Percentiles rank a stretch among this genome's conserved stretches.
Conservation (phyloP, 768 basidiomycete genomes). For the Gloeostereum incarnatum region DNA sequence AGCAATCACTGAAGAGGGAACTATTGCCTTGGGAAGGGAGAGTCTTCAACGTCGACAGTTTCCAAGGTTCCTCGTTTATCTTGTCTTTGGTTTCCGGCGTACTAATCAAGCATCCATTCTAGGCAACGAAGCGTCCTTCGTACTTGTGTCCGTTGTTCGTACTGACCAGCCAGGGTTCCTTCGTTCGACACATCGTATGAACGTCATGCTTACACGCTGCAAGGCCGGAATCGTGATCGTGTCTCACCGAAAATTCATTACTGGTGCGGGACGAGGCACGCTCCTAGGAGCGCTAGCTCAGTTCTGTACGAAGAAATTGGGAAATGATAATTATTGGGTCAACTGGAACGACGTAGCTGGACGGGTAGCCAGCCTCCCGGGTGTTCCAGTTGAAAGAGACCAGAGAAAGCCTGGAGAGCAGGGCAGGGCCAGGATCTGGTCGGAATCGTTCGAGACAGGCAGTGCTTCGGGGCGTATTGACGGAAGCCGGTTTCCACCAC, state of each 20-base stretch:
- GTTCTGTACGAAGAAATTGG: conserved; percentile 14
- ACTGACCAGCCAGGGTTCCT: conserved; percentile 37
- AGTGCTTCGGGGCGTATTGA: too few species aligned
- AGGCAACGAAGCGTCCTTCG: conserved; percentile 45
- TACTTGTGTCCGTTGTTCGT: conserved; percentile 43
- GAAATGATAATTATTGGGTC: conserved; percentile 16
- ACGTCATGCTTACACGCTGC: conserved; percentile 46
- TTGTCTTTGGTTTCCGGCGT: background rate
- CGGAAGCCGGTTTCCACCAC: too few species aligned
- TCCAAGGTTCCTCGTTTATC: conserved; percentile 31
- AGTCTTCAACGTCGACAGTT: conserved; percentile 47
- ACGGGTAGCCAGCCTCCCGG: conserved; percentile 21
- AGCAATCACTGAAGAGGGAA: conserved; percentile 19
- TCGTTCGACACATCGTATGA: conserved; percentile 31
- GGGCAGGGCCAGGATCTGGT: too few species aligned
- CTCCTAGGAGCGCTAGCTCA: conserved; percentile 29
- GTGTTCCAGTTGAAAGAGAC: too few species aligned
- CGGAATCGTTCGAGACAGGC: too few species aligned
- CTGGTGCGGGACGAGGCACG: conserved; percentile 20
- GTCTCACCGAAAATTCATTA: conserved; percentile 30
- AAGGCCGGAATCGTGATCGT: conserved; percentile 37
- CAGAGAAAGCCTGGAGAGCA: too few species aligned
- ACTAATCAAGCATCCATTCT: conserved; percentile 1
- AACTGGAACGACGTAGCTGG: conserved; percentile 19
- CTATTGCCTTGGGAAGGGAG: conserved; percentile 11